Evolutionary conservation across 129 eudicot genomes (phyloP).

Genomic region (Smallanthus sonchifolius): DNA sequence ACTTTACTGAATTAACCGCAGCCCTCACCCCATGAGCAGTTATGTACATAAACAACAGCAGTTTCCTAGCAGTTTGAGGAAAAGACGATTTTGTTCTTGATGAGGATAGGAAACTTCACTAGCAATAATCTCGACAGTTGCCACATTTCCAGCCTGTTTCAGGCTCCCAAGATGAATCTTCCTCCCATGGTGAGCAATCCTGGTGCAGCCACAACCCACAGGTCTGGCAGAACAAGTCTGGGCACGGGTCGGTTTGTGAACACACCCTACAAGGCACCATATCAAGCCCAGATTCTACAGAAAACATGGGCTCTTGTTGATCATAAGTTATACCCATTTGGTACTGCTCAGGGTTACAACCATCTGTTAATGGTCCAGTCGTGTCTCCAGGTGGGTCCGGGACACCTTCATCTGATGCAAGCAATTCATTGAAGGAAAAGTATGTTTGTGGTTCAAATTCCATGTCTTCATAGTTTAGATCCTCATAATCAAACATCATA

Average conservation of each 20-base stretch:
- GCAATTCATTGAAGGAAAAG: slow-evolving; percentile 83
- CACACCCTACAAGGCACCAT: slow-evolving; percentile 51
- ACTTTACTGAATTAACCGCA: slow-evolving; percentile 5
- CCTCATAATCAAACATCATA: slow-evolving; percentile 50
- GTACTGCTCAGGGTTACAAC: slow-evolving; percentile 35
- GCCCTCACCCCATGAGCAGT: slow-evolving; percentile 12
- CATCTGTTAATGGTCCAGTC: slow-evolving; percentile 17
- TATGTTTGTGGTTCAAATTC: slow-evolving; percentile 95
- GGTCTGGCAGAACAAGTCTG: slow-evolving; percentile 61
- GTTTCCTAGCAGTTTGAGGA: not conserved
- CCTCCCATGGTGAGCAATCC: slow-evolving; percentile 80
- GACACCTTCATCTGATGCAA: slow-evolving; percentile 56
- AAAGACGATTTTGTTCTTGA: not conserved
- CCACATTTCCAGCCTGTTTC: slow-evolving; percentile 81
- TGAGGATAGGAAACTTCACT: slow-evolving; percentile 1
- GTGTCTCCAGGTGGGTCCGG: slow-evolving; percentile 28
- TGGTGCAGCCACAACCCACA: slow-evolving; percentile 78
- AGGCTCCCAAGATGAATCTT: slow-evolving; percentile 38
- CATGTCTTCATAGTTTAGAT: slow-evolving; percentile 52
- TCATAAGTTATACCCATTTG: slow-evolving; percentile 38
- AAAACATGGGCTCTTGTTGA: slow-evolving; percentile 40
- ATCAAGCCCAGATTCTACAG: slow-evolving; percentile 28
- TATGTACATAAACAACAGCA: slow-evolving; percentile 13
- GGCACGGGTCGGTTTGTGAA: slow-evolving; percentile 51
- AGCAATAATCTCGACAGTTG: slow-evolving; percentile 60